Conservation (phyloP, 805 yeast genomes). For the Candida tammaniensis region DNA sequence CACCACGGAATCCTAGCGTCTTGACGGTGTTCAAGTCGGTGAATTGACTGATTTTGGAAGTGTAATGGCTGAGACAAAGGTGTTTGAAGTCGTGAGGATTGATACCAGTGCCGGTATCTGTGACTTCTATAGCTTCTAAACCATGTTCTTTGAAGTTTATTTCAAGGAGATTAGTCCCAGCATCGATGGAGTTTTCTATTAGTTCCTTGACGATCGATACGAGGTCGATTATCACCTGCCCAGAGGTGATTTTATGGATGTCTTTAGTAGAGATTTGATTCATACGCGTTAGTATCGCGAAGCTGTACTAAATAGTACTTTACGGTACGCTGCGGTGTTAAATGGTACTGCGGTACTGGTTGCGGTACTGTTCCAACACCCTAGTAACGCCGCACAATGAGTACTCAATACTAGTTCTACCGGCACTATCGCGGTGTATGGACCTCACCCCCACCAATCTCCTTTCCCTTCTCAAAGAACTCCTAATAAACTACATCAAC, state of each 20-base stretch:
- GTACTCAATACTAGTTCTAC: too few species aligned
- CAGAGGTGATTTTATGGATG: conserved; percentile 78
- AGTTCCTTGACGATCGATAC: conserved; percentile 79
- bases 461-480: conserved; percentile 42
- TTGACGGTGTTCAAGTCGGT: conserved; percentile 49
- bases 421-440: too few species aligned
- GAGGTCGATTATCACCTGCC: conserved; percentile 86
- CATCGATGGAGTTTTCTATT: conserved; percentile 85
- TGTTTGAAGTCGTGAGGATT: conserved; percentile 46
- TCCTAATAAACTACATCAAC: conserved; percentile 50
- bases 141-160: conserved; percentile 71
- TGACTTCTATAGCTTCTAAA: conserved; percentile 61
- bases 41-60: conserved; percentile 61
- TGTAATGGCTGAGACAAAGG: conserved; percentile 61
- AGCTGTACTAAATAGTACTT: too few species aligned
- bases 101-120: conserved; percentile 71
- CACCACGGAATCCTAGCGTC: conserved; percentile 79
- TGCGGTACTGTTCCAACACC: too few species aligned
- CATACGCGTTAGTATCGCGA: too few species aligned
- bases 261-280: conserved; percentile 34
- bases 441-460: too few species aligned
- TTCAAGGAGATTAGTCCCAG: conserved; percentile 65
- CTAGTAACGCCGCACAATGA: too few species aligned
- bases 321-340: too few species aligned
- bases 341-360: too few species aligned